Evolutionary conservation across 129 eudicot species (phyloP), one percentile per base, ranked within the genome.

Genomic region (Saposhnikovia divaricata): DNA sequence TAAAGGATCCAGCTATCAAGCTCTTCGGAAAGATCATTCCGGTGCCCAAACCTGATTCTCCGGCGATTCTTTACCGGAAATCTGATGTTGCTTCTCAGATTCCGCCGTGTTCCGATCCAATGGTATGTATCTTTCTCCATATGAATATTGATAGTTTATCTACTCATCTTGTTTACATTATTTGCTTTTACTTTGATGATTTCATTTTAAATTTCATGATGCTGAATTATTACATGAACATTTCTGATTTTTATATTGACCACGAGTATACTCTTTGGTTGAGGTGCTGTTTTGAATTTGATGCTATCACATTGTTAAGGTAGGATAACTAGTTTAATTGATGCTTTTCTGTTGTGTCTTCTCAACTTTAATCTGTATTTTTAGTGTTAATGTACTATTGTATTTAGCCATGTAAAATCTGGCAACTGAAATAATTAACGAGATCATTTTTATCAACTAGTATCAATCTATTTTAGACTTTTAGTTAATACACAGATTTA

Each of bases 1-100:
- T 11, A 0, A 74, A 74, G 55, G 57, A 74, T 74, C 77, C 77
- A 9, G 77, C 39, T 5, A n/a, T 74, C 77, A 74, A 74, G 51
- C 77, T 74, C 5, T 74, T 74, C 55, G 77, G 77, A 0, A 74
- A 44, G 57, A 44, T 39, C 37, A 74, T 74, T 5, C 37, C 57
- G 77, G 27, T 74, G 37, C 38, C 57, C 9, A 48, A 74, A 74
- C 11, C 53, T 74, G 77, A 44, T 74, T 21, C 7, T 14, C 77
- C 57, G 77, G 55, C 40, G 57, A 43, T 0, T 43, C 53, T 13
- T 39, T 4, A 44, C 40, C 23, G 28, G 77, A 44, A n/a, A 44
- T 12, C 23, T 4, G 57, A 74, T 74, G 53, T 5, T 2, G 37
- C 0, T 74, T 44, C 14, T n/a, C 57, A 12, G 39, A 44, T 74